Conservation (phyloP, 164 flowering plant species). For the Vitis vinifera region ASM3070453v1 NC_081813.1:3828001-3828500, state of each 20-base stretch:
- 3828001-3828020: too few species aligned
- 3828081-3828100: too few species aligned
- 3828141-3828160: not conserved
- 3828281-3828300: constrained; percentile 42
- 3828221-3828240: constrained; percentile 46
- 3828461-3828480: not conserved
- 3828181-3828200: constrained; percentile 32
- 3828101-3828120: too few species aligned
- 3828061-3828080: too few species aligned
- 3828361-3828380: constrained; percentile 48
- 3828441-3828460: not conserved
- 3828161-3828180: constrained; percentile 42
- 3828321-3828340: constrained; percentile 40
- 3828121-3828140: not conserved
- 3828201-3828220: constrained; percentile 59
- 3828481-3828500: too few species aligned
- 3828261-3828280: constrained; percentile 50
- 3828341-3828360: constrained; percentile 39
- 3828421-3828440: too few species aligned
- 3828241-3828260: constrained; percentile 38
- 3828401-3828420: not conserved
- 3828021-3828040: too few species aligned
- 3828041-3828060: too few species aligned
- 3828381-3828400: constrained; percentile 2
- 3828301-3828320: constrained; percentile 48